Evolutionary conservation across 2,329 filamentous ascomycete genomes (phyloP).

Genomic region (Nemania sp.): DNA sequence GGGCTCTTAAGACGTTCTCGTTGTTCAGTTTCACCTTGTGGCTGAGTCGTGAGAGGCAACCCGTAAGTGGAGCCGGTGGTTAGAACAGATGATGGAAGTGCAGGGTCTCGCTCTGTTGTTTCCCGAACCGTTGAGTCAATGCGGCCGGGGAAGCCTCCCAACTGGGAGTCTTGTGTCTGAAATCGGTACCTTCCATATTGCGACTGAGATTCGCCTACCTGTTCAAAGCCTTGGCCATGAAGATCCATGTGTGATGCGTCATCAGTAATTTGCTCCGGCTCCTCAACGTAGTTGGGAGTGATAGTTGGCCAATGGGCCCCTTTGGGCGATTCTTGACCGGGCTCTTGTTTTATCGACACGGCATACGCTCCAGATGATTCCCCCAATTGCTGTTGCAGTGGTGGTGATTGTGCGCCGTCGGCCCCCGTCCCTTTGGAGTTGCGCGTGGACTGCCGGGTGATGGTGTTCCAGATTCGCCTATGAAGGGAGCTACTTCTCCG

Average conservation of each 20-base stretch:
- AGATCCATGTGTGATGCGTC: slow-evolving; percentile 8
- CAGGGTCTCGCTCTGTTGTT: slow-evolving; percentile 37
- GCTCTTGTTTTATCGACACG: slow-evolving; percentile 31
- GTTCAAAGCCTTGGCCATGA: slow-evolving; percentile 11
- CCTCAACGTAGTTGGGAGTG: slow-evolving; percentile 31
- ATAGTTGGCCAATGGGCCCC: slow-evolving; percentile 20
- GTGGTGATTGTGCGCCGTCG: slow-evolving; percentile 28
- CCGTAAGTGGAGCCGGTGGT: slow-evolving; percentile 36
- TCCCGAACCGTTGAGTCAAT: slow-evolving; percentile 35
- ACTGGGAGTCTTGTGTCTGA: slow-evolving; percentile 31
- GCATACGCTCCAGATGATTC: slow-evolving; percentile 29
- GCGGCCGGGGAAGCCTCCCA: slow-evolving; percentile 30
- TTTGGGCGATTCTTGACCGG: slow-evolving; percentile 21
- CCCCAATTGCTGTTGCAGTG: slow-evolving; percentile 31
- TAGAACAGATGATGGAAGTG: slow-evolving; percentile 38
- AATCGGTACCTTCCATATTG: slow-evolving; percentile 21
- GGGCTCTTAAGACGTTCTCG: slow-evolving; percentile 42
- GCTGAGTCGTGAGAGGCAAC: slow-evolving; percentile 39
- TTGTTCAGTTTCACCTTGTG: slow-evolving; percentile 34
- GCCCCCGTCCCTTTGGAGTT: slow-evolving; percentile 31
- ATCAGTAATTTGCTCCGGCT: slow-evolving; percentile 37
- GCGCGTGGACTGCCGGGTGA: slow-evolving; percentile 40
- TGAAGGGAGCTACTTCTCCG: slow-evolving; percentile 39
- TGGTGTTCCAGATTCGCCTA: slow-evolving; percentile 35
- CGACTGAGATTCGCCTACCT: slow-evolving; percentile 24